These are phyloP conservation scores for Dittrichia graveolens DNA, from an alignment of 129 eudicot genomes.

Conservation along the genomic window DNA sequence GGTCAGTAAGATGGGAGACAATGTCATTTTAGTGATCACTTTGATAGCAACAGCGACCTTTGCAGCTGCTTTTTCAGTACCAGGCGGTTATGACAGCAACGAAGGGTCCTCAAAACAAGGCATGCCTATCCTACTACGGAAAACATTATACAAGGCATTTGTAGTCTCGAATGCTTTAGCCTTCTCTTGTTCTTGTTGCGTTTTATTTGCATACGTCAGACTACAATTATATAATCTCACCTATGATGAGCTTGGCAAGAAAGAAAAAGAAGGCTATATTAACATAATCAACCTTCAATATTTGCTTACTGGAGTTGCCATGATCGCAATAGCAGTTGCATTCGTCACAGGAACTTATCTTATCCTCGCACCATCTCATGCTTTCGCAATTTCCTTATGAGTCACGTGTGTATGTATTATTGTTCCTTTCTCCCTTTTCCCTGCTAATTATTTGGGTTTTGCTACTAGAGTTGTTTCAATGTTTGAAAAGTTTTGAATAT, in stretches of 20 bases:
- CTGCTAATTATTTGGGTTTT: background rate
- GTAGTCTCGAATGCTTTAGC: background rate
- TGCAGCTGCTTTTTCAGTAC: slow-evolving; percentile 6
- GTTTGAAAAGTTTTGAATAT: too few relatives aligned
- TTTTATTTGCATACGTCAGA: background rate
- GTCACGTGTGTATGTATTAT: background rate
- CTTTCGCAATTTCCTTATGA: background rate
- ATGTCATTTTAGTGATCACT: background rate
- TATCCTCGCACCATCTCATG: background rate
- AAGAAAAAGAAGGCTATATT: background rate
- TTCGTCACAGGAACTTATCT: background rate
- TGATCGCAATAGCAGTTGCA: slow-evolving; percentile 1
- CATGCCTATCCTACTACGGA: background rate
- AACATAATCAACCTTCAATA: background rate
- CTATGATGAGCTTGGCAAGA: background rate
- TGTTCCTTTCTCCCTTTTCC: background rate
- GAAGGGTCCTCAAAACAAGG: background rate
- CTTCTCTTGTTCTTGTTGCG: background rate
- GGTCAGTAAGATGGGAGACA: too few relatives aligned
- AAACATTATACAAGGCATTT: background rate
- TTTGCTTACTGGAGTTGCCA: background rate
- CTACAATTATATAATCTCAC: background rate
- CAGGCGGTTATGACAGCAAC: background rate
- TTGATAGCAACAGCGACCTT: background rate
- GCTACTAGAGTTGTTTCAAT: too few relatives aligned